phyloP scores from a whole-genome alignment of 2,329 filamentous ascomycete genomes.

The Sporothrix pallida region DNA sequence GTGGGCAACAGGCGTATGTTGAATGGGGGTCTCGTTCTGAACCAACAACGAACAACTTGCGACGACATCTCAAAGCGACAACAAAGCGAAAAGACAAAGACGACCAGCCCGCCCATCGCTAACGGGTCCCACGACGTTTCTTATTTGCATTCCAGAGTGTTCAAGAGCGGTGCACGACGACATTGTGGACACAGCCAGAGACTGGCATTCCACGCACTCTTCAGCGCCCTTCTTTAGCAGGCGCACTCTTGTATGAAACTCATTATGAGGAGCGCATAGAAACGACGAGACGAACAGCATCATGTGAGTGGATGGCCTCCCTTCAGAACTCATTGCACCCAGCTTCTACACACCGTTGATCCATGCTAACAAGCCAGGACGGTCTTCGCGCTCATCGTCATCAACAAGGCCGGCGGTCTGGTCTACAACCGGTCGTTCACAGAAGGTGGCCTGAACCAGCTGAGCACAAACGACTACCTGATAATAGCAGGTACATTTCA shows the following conservation, averaged over 20 bases:
- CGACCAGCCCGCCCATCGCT: not conserved
- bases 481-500: constrained; percentile 97
- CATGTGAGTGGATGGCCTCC: constrained; percentile 26
- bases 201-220: constrained; percentile 12
- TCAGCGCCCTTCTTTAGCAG: not conserved
- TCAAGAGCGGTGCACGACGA: no score
- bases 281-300: constrained; percentile 30
- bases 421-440: constrained; percentile 96
- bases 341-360: not conserved
- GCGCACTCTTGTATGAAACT: constrained; percentile 13
- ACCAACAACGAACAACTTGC: constrained; percentile 3
- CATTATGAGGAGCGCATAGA: constrained; percentile 30
- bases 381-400: constrained; percentile 92
- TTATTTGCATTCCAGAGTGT: no score
- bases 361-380: constrained; percentile 65
- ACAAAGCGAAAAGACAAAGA: constrained; percentile 12
- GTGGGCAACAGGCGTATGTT: not conserved
- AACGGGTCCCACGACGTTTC: not conserved
- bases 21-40: not conserved
- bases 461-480: constrained; percentile 94
- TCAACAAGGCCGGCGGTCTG: constrained; percentile 97
- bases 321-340: not conserved
- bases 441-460: constrained; percentile 80
- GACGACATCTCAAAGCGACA: constrained; percentile 11
- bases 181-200: not conserved